Conservation (phyloP, 2,329 filamentous ascomycete genomes). For the Fusarium staphyleae region DNA sequence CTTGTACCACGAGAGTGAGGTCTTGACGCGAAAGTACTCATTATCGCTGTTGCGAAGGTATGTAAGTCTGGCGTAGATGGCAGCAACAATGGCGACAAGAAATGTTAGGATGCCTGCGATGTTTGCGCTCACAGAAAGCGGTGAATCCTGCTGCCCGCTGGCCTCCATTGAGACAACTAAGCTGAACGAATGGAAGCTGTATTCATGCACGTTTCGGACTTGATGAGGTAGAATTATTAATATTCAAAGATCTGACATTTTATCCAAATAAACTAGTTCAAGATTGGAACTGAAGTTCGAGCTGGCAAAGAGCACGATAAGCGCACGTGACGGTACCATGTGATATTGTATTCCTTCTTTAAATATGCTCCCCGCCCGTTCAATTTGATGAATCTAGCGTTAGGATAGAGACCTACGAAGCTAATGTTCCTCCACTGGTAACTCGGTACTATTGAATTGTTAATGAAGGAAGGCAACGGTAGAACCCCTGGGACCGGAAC, state of each 20-base stretch:
- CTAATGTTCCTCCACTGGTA: no score
- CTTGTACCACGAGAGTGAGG: constrained; percentile 57
- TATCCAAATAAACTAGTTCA: no score
- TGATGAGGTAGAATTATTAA: neutral
- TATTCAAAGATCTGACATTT: neutral
- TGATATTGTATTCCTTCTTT: neutral
- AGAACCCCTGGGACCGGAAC: neutral
- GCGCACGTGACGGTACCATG: constrained; percentile 2
- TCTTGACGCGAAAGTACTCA: constrained; percentile 57
- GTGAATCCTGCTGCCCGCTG: constrained; percentile 48
- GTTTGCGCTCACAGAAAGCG: constrained; percentile 53
- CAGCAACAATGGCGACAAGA: constrained; percentile 53
- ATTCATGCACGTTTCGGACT: neutral
- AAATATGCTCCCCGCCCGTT: no score
- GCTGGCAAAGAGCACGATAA: no score
- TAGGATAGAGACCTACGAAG: neutral
- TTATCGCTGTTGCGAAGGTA: constrained; percentile 55
- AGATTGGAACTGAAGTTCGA: no score
- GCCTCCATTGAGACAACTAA: constrained; percentile 36
- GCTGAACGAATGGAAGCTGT: neutral
- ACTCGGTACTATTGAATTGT: neutral
- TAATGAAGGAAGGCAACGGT: neutral
- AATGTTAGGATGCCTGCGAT: constrained; percentile 57
- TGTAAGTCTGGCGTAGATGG: constrained; percentile 53
- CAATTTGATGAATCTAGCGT: no score